Evolutionary conservation across 2,329 filamentous ascomycete species (phyloP).

Genomic region (Furcasterigmium sp.): DNA sequence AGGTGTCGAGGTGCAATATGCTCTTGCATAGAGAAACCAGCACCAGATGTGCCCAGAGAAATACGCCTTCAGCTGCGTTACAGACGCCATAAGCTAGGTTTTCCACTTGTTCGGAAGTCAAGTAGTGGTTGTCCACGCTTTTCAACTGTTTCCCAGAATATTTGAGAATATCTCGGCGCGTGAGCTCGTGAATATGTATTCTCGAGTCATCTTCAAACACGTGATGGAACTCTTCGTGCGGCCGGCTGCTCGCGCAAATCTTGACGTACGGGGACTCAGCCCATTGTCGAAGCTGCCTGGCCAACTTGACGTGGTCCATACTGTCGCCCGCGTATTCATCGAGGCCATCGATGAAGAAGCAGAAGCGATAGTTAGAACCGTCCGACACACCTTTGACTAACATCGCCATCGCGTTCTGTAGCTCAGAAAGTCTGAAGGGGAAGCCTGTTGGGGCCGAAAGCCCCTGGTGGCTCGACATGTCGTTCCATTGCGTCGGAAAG

Average conservation of each 20-base stretch:
- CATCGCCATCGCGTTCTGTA: no score
- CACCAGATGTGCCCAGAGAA: conserved; percentile 2
- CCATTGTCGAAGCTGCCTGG: not conserved
- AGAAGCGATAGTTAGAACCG: not conserved
- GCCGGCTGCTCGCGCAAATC: conserved; percentile 3
- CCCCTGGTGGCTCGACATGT: no score
- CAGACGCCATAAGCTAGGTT: no score
- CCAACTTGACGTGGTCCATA: conserved; percentile 1
- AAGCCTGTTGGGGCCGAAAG: no score
- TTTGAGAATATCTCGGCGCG: conserved; percentile 3
- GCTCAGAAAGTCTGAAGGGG: no score
- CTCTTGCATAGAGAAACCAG: not conserved
- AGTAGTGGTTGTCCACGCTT: no score
- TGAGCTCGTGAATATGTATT: conserved; percentile 1
- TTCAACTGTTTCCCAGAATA: no score
- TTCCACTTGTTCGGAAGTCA: no score
- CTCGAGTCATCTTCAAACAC: not conserved
- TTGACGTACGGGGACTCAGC: conserved; percentile 1
- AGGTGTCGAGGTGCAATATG: not conserved
- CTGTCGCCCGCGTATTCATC: conserved; percentile 4
- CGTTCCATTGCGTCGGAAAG: no score
- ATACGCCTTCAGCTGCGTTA: no score
- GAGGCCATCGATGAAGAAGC: conserved; percentile 7
- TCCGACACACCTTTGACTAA: no score
- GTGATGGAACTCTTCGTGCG: conserved; percentile 1